Conservation (phyloP, 768 basidiomycete genomes). For the Collybia mongolica region DNA sequence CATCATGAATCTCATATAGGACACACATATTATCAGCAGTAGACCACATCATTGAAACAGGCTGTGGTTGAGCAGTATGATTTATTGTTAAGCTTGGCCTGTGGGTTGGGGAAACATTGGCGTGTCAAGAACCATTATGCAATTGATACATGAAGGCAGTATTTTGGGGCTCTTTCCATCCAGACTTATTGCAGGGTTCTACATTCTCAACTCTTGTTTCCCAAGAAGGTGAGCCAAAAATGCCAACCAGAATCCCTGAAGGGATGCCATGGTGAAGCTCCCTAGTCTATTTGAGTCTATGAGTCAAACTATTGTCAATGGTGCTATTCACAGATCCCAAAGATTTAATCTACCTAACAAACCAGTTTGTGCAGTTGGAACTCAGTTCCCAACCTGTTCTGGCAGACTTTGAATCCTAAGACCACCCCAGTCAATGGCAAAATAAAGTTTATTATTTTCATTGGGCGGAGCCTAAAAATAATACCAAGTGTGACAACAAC, state of each 20-base stretch:
- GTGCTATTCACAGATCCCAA: no score
- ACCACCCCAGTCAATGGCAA: no score
- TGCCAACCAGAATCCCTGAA: slow-evolving; percentile 42
- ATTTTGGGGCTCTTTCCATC: slow-evolving; percentile 15
- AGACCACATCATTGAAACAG: slow-evolving; percentile 13
- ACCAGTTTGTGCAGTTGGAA: no score
- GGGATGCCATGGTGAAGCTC: no score
- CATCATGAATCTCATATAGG: slow-evolving; percentile 4
- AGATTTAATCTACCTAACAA: no score
- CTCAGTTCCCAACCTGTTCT: no score
- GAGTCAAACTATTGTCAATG: no score
- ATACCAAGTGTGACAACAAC: no score
- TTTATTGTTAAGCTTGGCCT: slow-evolving; percentile 7
- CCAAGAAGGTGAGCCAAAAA: slow-evolving; percentile 44
- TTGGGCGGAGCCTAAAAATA: no score
- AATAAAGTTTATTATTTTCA: no score
- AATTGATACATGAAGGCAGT: slow-evolving; percentile 17
- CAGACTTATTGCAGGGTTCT: slow-evolving; percentile 12
- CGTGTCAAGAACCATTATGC: slow-evolving; percentile 15
- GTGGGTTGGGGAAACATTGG: slow-evolving; percentile 1
- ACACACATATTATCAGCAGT: slow-evolving; percentile 9
- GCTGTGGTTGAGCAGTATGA: slow-evolving; percentile 1
- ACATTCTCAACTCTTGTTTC: slow-evolving; percentile 33
- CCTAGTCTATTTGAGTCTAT: no score
- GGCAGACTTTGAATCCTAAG: no score